Conservation (phyloP, 192 early-diverging fungal species). For the Globomyces pollinis-pini region DNA sequence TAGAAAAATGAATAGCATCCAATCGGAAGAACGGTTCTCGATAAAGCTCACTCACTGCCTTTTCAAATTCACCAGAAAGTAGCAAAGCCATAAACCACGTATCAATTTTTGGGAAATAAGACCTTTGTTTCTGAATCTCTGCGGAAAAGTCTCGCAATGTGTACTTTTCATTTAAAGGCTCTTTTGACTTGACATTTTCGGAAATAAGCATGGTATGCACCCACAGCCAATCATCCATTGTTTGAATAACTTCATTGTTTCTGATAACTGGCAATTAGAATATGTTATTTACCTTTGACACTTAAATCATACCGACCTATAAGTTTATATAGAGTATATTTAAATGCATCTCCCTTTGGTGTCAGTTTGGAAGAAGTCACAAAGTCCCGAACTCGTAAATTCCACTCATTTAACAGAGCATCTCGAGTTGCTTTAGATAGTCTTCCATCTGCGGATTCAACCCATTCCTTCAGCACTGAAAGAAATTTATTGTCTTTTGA, state of each 20-base stretch:
- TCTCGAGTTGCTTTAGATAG: constrained; percentile 43
- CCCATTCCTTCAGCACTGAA: constrained; percentile 60
- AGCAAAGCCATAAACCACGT: constrained; percentile 78
- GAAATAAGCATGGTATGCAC: constrained; percentile 67
- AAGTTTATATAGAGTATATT: constrained; percentile 80
- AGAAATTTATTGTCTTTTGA: constrained; percentile 63
- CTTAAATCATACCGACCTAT: constrained; percentile 79
- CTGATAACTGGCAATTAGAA: too few species aligned
- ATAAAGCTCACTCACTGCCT: constrained; percentile 67
- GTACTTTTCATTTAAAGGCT: constrained; percentile 46
- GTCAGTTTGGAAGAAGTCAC: constrained; percentile 19
- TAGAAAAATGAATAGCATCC: constrained; percentile 89
- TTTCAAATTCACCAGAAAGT: constrained; percentile 85
- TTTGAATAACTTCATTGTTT: constrained; percentile 54
- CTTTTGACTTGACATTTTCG: constrained; percentile 36
- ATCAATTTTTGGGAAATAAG: constrained; percentile 62
- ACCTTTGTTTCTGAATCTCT: constrained; percentile 55
- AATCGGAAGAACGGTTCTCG: constrained; percentile 51
- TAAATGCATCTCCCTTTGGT: constrained; percentile 74
- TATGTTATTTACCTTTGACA: too few species aligned
- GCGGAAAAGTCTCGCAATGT: constrained; percentile 61
- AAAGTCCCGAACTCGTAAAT: constrained; percentile 29
- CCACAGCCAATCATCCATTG: constrained; percentile 95
- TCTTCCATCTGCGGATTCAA: constrained; percentile 31
- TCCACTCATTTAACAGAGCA: constrained; percentile 53